Percentiles rank a stretch among this genome's conserved stretches.
These are phyloP conservation scores for Allantophomopsis lycopodina DNA, from an alignment of 2,329 filamentous ascomycete genomes.

Conservation along the genomic window DNA sequence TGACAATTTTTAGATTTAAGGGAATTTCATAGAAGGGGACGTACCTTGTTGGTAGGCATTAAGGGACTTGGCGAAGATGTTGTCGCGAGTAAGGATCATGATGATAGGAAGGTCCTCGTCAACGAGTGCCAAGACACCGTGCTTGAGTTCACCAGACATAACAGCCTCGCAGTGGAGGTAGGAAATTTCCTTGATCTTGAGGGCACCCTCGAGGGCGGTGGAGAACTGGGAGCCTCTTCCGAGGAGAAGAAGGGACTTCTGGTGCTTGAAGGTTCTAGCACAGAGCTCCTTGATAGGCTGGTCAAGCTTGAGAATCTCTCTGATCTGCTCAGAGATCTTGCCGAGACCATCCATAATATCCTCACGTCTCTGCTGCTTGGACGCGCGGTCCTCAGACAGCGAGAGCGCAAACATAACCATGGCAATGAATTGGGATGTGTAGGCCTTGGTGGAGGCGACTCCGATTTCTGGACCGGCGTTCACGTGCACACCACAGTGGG, in stretches of 20 bases:
- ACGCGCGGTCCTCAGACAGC: constrained; percentile 89
- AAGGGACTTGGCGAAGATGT: constrained; percentile 96
- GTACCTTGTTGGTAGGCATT: constrained; percentile 96
- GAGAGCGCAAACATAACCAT: constrained; percentile 99
- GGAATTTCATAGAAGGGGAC: constrained; percentile 12
- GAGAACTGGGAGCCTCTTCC: constrained; percentile 95
- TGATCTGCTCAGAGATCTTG: constrained; percentile 83
- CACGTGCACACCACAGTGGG: constrained; percentile 99
- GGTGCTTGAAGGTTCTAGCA: constrained; percentile 84
- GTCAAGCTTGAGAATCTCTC: constrained; percentile 80
- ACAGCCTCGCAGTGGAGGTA: constrained; percentile 99
- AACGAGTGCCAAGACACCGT: constrained; percentile 91
- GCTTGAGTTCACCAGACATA: constrained; percentile 99
- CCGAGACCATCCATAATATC: constrained; percentile 93
- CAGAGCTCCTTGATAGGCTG: constrained; percentile 91
- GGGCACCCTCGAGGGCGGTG: constrained; percentile 88
- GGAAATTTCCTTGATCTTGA: constrained; percentile 99
- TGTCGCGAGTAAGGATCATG: constrained; percentile 96
- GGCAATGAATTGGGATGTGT: constrained; percentile 97
- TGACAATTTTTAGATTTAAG: neutral
- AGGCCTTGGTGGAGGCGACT: constrained; percentile 98
- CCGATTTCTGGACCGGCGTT: constrained; percentile 98
- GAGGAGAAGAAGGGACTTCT: constrained; percentile 88
- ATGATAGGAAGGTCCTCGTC: constrained; percentile 98
- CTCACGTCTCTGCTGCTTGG: constrained; percentile 80